These are phyloP conservation scores for Leptodontidium sp. DNA, from an alignment of 2,329 filamentous ascomycete species.

Conservation along the genomic window DNA sequence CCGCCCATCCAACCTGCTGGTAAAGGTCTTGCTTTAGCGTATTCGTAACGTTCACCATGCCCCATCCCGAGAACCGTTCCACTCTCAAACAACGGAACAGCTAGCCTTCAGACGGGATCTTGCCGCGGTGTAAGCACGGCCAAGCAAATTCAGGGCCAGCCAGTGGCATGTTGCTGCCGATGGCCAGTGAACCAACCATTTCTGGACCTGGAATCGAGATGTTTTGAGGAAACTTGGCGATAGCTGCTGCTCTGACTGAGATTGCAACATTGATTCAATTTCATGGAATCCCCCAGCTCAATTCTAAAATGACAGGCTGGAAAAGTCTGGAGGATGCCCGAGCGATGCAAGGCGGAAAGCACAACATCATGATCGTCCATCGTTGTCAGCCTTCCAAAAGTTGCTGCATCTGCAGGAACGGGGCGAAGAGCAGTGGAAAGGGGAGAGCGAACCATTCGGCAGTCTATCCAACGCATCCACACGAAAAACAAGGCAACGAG, in stretches of 20 bases:
- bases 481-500: slow-evolving; percentile 17
- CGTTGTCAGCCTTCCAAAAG: background rate
- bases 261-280: background rate
- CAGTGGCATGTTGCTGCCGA: background rate
- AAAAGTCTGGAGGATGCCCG: background rate
- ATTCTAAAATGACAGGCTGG: background rate
- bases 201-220: background rate
- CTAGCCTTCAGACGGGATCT: slow-evolving; percentile 1
- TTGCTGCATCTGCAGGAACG: slow-evolving; percentile 3
- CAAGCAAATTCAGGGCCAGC: background rate
- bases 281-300: background rate
- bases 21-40: slow-evolving; percentile 22
- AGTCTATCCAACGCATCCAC: background rate
- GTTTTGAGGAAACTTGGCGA: background rate
- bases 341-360: slow-evolving; percentile 20
- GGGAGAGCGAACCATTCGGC: slow-evolving; percentile 16
- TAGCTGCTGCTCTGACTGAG: background rate
- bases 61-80: slow-evolving; percentile 33
- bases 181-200: slow-evolving; percentile 7
- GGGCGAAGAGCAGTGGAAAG: slow-evolving; percentile 8
- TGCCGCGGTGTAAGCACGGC: slow-evolving; percentile 11
- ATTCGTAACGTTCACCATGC: slow-evolving; percentile 27
- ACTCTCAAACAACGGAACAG: slow-evolving; percentile 31
- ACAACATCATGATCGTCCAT: slow-evolving; percentile 15
- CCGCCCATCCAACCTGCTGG: slow-evolving; percentile 16